A percentile compares a stretch with the other conserved stretches of the same genome.
Conservation (phyloP, 345 rosid species). For the Eucalyptus curtisii region DNA sequence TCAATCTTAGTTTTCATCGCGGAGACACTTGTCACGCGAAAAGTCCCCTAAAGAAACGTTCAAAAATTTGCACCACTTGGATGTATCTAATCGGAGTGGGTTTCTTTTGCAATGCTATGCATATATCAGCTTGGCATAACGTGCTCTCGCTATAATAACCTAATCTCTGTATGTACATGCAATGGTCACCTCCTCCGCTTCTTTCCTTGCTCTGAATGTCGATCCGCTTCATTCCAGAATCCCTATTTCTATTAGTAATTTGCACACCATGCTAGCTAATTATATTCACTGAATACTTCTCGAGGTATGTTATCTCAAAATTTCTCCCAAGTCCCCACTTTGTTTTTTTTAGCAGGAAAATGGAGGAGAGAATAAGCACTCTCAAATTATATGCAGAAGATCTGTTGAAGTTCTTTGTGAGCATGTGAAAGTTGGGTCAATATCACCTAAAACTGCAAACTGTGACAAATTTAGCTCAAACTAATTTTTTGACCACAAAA, state of each 20-base stretch:
- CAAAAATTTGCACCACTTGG: neutral
- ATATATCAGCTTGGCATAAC: neutral
- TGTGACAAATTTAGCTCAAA: rapidly evolving
- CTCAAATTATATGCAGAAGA: neutral
- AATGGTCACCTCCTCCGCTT: neutral
- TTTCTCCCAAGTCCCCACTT: neutral
- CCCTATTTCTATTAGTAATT: neutral
- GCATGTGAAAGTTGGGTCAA: neutral
- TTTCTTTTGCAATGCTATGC: too few species aligned
- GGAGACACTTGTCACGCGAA: too few species aligned
- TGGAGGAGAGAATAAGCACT: neutral
- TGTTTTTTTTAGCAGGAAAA: neutral
- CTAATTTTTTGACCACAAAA: rapidly evolving
- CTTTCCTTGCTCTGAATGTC: neutral
- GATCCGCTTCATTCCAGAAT: neutral
- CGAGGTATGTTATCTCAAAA: neutral
- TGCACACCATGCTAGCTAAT: neutral
- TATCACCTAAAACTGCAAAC: neutral
- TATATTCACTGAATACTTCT: neutral
- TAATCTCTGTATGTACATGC: neutral
- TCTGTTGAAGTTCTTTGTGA: neutral
- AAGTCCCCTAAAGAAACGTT: neutral
- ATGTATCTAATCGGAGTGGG: neutral
- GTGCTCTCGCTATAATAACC: neutral
- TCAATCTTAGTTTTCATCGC: neutral